A percentile compares a stretch with the other conserved stretches of the same genome.
Conservation (phyloP, 2,329 filamentous ascomycete genomes). For the Chalaropsis ovoidea region DNA sequence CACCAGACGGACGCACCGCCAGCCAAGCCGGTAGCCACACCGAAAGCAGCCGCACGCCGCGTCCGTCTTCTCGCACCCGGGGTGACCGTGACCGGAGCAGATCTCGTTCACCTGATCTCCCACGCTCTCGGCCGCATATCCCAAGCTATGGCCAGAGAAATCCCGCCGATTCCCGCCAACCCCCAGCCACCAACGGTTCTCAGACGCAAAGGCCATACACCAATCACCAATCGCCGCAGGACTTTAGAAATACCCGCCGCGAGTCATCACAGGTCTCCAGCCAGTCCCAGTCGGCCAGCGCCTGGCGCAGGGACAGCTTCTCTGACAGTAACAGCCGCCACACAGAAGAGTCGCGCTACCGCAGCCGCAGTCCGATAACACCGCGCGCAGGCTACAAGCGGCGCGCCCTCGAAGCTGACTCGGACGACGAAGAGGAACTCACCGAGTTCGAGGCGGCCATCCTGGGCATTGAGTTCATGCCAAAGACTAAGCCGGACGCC, state of each 20-base stretch:
- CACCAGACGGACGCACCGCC: background rate
- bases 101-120: background rate
- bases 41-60: background rate
- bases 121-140: background rate
- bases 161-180: background rate
- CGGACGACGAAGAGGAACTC: background rate
- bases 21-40: background rate
- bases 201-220: background rate
- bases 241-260: background rate
- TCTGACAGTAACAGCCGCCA: conserved; percentile 5
- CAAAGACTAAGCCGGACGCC: background rate
- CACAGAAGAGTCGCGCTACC: background rate
- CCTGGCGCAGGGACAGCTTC: conserved; percentile 9
- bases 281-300: background rate
- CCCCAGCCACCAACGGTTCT: background rate
- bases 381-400: background rate
- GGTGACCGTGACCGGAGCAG: background rate
- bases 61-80: background rate
- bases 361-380: conserved; percentile 10
- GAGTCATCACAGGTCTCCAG: conserved; percentile 2
- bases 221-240: background rate
- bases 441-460: background rate
- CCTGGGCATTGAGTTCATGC: background rate
- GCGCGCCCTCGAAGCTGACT: background rate
- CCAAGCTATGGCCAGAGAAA: background rate